Evolutionary conservation across 768 basidiomycete species (phyloP).

Genomic region (Rhodosporidiobolus sp.): DNA sequence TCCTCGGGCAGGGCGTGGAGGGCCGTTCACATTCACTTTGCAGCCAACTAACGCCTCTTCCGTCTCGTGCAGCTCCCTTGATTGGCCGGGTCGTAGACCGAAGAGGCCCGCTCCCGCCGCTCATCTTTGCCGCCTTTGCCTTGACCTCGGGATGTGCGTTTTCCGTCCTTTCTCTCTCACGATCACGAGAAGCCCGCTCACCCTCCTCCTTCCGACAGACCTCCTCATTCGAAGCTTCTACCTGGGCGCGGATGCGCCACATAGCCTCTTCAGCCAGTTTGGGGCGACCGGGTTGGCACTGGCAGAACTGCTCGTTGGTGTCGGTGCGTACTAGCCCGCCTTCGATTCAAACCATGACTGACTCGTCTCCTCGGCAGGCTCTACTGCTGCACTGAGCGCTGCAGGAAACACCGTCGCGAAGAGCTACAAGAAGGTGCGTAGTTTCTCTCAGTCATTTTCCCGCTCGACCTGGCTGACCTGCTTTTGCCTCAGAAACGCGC

Average conservation of each 20-base stretch:
- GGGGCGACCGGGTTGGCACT: slow-evolving; percentile 10
- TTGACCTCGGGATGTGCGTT: slow-evolving; percentile 19
- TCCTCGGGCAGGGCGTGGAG: neutral
- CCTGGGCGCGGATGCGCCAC: neutral
- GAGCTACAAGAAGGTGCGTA: slow-evolving; percentile 24
- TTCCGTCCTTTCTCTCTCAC: neutral
- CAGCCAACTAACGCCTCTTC: neutral
- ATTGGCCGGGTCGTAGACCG: slow-evolving; percentile 33
- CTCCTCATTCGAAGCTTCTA: slow-evolving; percentile 22
- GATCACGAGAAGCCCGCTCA: neutral
- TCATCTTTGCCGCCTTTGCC: slow-evolving; percentile 21
- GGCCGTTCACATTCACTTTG: neutral
- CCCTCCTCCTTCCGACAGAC: slow-evolving; percentile 2
- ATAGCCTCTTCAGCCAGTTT: neutral
- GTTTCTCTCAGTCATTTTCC: neutral
- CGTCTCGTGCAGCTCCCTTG: slow-evolving; percentile 7
- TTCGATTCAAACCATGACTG: neutral
- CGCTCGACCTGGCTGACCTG: neutral
- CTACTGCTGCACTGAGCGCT: slow-evolving; percentile 20
- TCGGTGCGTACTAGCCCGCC: slow-evolving; percentile 1
- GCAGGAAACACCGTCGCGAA: slow-evolving; percentile 34
- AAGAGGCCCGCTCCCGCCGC: slow-evolving; percentile 10
- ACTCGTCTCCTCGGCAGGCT: neutral
- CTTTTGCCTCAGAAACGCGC: slow-evolving; percentile 10
- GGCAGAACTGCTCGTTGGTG: slow-evolving; percentile 15